Base-by-base conservation (phyloP, 75 land plant genomes). In the Cunninghamia lanceolata region DNA sequence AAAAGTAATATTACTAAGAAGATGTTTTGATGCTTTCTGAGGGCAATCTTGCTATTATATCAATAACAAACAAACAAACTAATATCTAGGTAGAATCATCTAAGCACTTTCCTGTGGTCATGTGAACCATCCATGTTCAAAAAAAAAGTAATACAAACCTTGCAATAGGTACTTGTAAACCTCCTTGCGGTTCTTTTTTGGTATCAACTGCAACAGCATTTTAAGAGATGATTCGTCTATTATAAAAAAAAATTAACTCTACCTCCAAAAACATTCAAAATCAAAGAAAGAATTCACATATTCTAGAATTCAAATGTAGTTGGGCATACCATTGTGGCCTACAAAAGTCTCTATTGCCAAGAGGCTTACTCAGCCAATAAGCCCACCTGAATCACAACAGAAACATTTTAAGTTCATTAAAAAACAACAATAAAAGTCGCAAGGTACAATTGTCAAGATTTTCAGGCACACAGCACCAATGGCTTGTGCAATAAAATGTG, bases 91-190 rank as follows among this genome's bases (percentile, higher is more conserved):
- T 0, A 32, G 40, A 39, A 52, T 28, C 15, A 63, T 63, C 68
- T 34, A 84, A 34, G 6, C 10, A 71, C 35, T 50, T 75, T 3
- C 4, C 19, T 15, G 5, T 52, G 35, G 10, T 19, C 30, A 47
- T 40, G 28, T 46, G 63, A 86, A 45, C 14, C 8, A 34, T 30
- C 74, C 30, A 70, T 66, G n/a, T 25, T 66, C 36, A 73, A 34
- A n/a, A 53, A 46, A 45, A 84, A 59, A 19, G 39, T 38, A 52
- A 47, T 16, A 71, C 86, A n/a, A 25, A 89, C 90, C 90, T 87
- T 91, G 87, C 87, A 91, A 91, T 40, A 91, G 92, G 50, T 90
- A 91, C 92, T 91, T 91, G 92, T 90, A 91, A 16, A 91, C 89
- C 89, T 91, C 92, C 32, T 85, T 85, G 30, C 92, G 86, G 77